These are phyloP conservation scores for Noccaea bulbosa DNA, from an alignment of 345 rosid species.

Conservation along the genomic window DNA sequence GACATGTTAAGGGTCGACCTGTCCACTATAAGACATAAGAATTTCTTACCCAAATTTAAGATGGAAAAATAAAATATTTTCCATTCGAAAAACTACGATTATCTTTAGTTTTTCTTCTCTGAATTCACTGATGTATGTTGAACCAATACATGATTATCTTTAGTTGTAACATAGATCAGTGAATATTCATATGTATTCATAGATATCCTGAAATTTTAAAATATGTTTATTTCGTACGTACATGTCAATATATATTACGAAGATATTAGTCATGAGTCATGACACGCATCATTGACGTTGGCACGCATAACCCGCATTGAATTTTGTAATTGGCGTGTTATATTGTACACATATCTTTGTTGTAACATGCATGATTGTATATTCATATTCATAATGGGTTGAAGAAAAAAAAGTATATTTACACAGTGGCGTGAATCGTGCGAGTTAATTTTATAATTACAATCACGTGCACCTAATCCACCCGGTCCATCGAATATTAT, in stretches of 20 bases:
- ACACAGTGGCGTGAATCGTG: slow-evolving; percentile 37
- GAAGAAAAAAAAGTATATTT: slow-evolving; percentile 14
- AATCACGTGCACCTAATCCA: slow-evolving; percentile 47
- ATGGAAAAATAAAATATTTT: no score
- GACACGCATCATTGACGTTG: slow-evolving; percentile 23
- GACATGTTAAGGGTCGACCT: slow-evolving; percentile 13
- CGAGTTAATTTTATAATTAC: slow-evolving; percentile 17
- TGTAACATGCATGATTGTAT: slow-evolving; percentile 26
- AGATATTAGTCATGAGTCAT: background rate
- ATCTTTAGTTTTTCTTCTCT: no score
- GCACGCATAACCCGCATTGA: slow-evolving; percentile 14
- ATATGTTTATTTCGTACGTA: no score
- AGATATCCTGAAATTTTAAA: no score
- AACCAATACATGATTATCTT: no score
- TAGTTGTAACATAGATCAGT: no score
- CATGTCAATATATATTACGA: no score
- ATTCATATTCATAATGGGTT: slow-evolving; percentile 31
- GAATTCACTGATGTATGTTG: no score
- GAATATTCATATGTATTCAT: no score
- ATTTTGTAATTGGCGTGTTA: slow-evolving; percentile 24
- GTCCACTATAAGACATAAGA: slow-evolving; percentile 8
- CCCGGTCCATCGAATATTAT: slow-evolving; percentile 32
- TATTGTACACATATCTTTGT: slow-evolving; percentile 3
- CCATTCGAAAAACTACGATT: no score
- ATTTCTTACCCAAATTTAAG: background rate